Percentiles rank a stretch among this genome's conserved stretches.
Conservation (phyloP, 2,329 filamentous ascomycete species). For the Botrytis byssoidea region DNA sequence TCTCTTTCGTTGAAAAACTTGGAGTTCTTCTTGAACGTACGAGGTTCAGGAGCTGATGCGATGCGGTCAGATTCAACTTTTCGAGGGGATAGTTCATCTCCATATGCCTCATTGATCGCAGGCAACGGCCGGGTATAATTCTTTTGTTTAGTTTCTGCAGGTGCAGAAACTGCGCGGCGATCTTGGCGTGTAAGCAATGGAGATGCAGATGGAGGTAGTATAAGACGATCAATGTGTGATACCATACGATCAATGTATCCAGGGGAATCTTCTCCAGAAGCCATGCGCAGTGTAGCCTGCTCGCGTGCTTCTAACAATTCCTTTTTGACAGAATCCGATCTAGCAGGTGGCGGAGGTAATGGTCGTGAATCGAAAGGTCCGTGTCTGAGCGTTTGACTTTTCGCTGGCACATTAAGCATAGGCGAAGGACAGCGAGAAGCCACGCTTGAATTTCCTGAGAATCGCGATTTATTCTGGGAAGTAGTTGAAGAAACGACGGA, state of each 20-base stretch:
- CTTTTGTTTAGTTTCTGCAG: constrained; percentile 33
- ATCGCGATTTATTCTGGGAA: constrained; percentile 11
- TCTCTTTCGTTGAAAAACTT: constrained; percentile 27
- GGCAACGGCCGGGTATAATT: constrained; percentile 27
- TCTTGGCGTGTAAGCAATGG: constrained; percentile 25
- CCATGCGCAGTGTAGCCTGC: constrained; percentile 35
- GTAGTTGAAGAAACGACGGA: constrained; percentile 42
- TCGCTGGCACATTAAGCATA: not conserved
- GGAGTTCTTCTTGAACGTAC: constrained; percentile 16
- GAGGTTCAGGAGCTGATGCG: constrained; percentile 38
- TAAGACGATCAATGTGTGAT: constrained; percentile 56
- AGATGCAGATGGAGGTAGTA: constrained; percentile 42
- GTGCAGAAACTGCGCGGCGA: constrained; percentile 49
- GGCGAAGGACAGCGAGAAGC: constrained; percentile 11
- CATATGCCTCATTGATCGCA: constrained; percentile 35
- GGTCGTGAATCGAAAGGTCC: constrained; percentile 33
- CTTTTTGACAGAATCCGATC: constrained; percentile 35
- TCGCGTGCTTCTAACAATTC: constrained; percentile 36
- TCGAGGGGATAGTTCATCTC: constrained; percentile 30
- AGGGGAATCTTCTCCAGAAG: constrained; percentile 36
- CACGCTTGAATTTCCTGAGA: constrained; percentile 14
- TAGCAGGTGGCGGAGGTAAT: constrained; percentile 36
- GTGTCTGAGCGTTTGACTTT: constrained; percentile 22
- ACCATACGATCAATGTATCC: constrained; percentile 59
- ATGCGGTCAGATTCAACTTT: constrained; percentile 27